phyloP scores from a whole-genome alignment of 768 basidiomycete genomes.

The Neoboletus magnificus region DNA sequence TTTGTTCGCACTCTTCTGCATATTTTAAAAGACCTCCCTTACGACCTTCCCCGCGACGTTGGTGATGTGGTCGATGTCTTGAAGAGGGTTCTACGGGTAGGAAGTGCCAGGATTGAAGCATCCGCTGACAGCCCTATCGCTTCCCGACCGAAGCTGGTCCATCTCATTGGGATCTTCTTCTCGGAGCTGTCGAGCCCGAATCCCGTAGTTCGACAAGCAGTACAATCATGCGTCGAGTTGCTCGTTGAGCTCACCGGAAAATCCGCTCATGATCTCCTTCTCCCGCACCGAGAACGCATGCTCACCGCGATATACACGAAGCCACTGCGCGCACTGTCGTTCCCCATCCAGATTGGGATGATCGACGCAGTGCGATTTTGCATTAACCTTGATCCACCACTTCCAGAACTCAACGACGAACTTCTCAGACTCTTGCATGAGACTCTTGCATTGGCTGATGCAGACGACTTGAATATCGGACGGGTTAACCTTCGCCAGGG shows the following conservation, averaged over 20 bases:
- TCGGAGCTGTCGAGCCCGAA: conserved; percentile 88
- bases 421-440: conserved; percentile 89
- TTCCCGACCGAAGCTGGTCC: conserved; percentile 55
- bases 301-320: conserved; percentile 92
- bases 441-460: conserved; percentile 91
- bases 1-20: conserved; percentile 87
- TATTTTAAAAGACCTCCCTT: conserved; percentile 91
- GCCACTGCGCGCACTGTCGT: conserved; percentile 90
- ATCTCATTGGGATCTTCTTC: conserved; percentile 79
- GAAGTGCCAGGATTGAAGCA: conserved; percentile 49
- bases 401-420: conserved; percentile 91
- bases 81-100: conserved; percentile 58
- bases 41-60: conserved; percentile 80
- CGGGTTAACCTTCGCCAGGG: conserved; percentile 76
- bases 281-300: conserved; percentile 83
- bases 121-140: conserved; percentile 40
- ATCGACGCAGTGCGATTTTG: conserved; percentile 96
- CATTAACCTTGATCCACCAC: conserved; percentile 81
- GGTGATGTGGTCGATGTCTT: conserved; percentile 79
- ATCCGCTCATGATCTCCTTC: conserved; percentile 73
- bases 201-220: conserved; percentile 77
- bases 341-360: conserved; percentile 95
- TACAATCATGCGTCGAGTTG: conserved; percentile 75
- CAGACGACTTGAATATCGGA: conserved; percentile 82
- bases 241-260: conserved; percentile 71